A percentile compares a stretch with the other conserved stretches of the same genome.
Evolutionary conservation across 2,329 filamentous ascomycete species (phyloP).

Genomic region (Zopfia rhizophila): DNA sequence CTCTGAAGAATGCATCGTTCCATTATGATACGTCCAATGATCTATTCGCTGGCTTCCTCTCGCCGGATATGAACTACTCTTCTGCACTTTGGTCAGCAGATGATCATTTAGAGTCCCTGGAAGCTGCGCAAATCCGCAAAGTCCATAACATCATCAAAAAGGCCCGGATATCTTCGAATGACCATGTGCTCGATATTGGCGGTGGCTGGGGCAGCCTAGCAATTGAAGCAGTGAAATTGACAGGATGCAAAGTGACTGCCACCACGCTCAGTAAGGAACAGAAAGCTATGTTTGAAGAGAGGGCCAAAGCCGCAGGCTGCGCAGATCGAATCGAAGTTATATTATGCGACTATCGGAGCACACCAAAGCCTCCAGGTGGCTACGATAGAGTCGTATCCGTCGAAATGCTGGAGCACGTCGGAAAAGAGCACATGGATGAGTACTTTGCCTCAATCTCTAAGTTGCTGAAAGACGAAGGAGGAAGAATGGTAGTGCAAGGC

Average conservation of each 20-base stretch:
- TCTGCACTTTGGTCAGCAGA: conserved; percentile 1
- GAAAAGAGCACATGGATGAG: conserved; percentile 1
- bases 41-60: conserved; percentile 3
- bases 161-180: conserved; percentile 3
- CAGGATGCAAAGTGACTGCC: conserved; percentile 3
- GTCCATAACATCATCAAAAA: not conserved
- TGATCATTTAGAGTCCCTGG: not conserved
- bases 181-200: conserved; percentile 5
- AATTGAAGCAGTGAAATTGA: conserved; percentile 2
- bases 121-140: conserved; percentile 1
- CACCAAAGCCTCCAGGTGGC: not conserved
- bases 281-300: not conserved
- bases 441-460: conserved; percentile 1
- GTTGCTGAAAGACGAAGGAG: no score
- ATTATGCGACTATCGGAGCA: conserved; percentile 1
- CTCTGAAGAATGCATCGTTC: conserved; percentile 4
- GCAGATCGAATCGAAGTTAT: not conserved
- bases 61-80: conserved; percentile 2
- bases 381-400: conserved; percentile 2
- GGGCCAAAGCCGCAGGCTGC: not conserved
- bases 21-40: conserved; percentile 7
- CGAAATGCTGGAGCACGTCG: conserved; percentile 6
- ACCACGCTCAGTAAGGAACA: conserved; percentile 1
- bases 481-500: no score
- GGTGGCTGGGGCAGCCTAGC: conserved; percentile 5